A percentile compares a stretch with the other conserved stretches of the same genome.
Evolutionary conservation across 768 basidiomycete genomes (phyloP).

Genomic region (Fomitopsis pulvina): DNA sequence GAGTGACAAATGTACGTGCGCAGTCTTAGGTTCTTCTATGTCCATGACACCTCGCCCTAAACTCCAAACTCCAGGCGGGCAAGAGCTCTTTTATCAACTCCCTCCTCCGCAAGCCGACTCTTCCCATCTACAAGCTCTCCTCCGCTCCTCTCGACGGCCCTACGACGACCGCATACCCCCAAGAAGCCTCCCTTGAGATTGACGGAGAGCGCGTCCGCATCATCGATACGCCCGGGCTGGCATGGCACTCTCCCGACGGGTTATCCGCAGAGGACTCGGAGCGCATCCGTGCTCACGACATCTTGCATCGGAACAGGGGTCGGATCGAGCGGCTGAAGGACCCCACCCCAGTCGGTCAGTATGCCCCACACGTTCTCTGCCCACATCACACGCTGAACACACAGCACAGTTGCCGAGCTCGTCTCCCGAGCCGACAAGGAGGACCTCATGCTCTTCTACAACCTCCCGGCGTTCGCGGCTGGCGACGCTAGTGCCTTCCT

Average conservation of each 20-base stretch:
- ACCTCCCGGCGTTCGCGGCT: constrained; percentile 67
- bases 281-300: constrained; percentile 50
- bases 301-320: constrained; percentile 74
- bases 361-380: neutral
- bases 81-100: constrained; percentile 87
- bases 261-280: constrained; percentile 33
- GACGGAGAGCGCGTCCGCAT: constrained; percentile 50
- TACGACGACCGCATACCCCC: constrained; percentile 66
- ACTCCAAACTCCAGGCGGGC: constrained; percentile 67
- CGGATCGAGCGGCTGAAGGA: constrained; percentile 84
- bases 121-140: constrained; percentile 51
- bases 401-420: constrained; percentile 49
- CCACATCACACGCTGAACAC: constrained; percentile 1
- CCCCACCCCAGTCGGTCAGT: constrained; percentile 61
- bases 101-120: constrained; percentile 41
- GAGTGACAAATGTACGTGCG: constrained; percentile 68
- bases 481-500: constrained; percentile 72
- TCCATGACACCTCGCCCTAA: constrained; percentile 5
- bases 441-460: constrained; percentile 88
- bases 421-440: constrained; percentile 62
- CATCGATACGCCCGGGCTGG: constrained; percentile 87
- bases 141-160: constrained; percentile 48
- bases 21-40: neutral
- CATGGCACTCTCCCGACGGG: constrained; percentile 39
- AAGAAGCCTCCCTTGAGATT: constrained; percentile 48